phyloP scores from a whole-genome alignment of 306 rosid genomes.

The Mucuna pruriens region DNA sequence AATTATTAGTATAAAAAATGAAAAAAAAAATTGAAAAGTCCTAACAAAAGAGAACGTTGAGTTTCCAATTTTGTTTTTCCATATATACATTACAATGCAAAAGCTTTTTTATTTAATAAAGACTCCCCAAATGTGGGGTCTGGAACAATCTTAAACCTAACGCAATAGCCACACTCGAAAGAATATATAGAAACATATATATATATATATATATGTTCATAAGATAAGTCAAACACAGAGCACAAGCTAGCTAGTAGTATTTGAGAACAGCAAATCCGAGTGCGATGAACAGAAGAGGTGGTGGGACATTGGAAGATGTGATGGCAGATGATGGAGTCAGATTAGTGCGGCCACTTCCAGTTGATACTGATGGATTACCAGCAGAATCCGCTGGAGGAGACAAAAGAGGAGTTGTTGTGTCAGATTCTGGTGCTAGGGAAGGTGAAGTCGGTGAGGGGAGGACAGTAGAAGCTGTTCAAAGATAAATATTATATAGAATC shows the following conservation, averaged over 20 bases:
- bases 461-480: slow-evolving; percentile 52
- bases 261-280: slow-evolving; percentile 49
- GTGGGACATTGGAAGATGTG: slow-evolving; percentile 44
- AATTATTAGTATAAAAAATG: too few species aligned
- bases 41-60: too few species aligned
- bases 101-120: slow-evolving; percentile 1
- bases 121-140: slow-evolving; percentile 33
- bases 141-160: slow-evolving; percentile 20
- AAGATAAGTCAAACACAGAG: not conserved
- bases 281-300: slow-evolving; percentile 51
- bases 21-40: too few species aligned
- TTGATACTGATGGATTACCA: slow-evolving; percentile 53
- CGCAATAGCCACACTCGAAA: slow-evolving; percentile 35
- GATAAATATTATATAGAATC: slow-evolving; percentile 29
- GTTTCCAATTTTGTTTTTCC: too few species aligned
- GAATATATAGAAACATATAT: slow-evolving; percentile 2
- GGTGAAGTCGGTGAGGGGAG: slow-evolving; percentile 57
- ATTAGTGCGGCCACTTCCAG: slow-evolving; percentile 64
- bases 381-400: slow-evolving; percentile 57
- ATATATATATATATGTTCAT: too few species aligned
- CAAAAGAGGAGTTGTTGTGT: slow-evolving; percentile 41
- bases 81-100: slow-evolving; percentile 39
- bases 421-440: slow-evolving; percentile 59
- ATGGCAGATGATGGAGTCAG: slow-evolving; percentile 67
- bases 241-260: slow-evolving; percentile 43